Percentiles rank a stretch among this genome's conserved stretches.
Evolutionary conservation across 208 protist genomes (phyloP).

Genomic region (Leishmania gerbilli): DNA sequence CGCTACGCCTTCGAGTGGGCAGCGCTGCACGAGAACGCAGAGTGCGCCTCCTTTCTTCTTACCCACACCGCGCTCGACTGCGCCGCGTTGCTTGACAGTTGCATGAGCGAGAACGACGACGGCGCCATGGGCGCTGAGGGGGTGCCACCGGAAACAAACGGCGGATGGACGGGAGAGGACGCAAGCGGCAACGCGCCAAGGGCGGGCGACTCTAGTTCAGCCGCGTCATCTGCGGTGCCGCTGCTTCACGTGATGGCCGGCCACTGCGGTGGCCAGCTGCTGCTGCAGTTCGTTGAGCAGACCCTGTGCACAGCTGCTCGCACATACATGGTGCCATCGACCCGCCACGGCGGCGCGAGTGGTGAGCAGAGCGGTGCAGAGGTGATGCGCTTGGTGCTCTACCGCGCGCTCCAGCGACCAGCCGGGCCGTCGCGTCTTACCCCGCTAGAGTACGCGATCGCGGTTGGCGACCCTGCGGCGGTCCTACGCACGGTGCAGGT

Average conservation of each 20-base stretch:
- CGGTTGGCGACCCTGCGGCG: slow-evolving; percentile 51
- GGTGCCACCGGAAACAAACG: neutral
- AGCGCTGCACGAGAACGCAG: slow-evolving; percentile 41
- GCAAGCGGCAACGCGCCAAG: neutral
- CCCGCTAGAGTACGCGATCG: slow-evolving; percentile 72
- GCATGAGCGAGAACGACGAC: neutral
- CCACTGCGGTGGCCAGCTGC: slow-evolving; percentile 43
- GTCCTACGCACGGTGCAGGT: slow-evolving; percentile 64
- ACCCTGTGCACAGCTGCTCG: slow-evolving; percentile 23
- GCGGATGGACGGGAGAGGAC: neutral
- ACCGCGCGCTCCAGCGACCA: slow-evolving; percentile 41
- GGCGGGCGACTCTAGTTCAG: neutral
- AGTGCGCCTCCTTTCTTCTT: slow-evolving; percentile 63
- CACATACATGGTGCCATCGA: slow-evolving; percentile 4
- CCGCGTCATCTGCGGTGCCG: slow-evolving; percentile 6
- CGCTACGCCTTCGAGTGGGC: slow-evolving; percentile 75
- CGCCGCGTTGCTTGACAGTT: slow-evolving; percentile 7
- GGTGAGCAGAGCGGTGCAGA: slow-evolving; percentile 18
- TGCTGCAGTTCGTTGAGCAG: slow-evolving; percentile 51
- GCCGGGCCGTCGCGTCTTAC: slow-evolving; percentile 56
- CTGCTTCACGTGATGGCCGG: slow-evolving; percentile 49
- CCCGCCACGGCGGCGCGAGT: neutral
- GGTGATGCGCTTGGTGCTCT: slow-evolving; percentile 39
- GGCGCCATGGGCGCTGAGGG: neutral
- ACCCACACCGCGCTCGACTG: slow-evolving; percentile 37